phyloP scores from a whole-genome alignment of 2,329 filamentous ascomycete genomes.

The Talaromyces islandicus region DNA sequence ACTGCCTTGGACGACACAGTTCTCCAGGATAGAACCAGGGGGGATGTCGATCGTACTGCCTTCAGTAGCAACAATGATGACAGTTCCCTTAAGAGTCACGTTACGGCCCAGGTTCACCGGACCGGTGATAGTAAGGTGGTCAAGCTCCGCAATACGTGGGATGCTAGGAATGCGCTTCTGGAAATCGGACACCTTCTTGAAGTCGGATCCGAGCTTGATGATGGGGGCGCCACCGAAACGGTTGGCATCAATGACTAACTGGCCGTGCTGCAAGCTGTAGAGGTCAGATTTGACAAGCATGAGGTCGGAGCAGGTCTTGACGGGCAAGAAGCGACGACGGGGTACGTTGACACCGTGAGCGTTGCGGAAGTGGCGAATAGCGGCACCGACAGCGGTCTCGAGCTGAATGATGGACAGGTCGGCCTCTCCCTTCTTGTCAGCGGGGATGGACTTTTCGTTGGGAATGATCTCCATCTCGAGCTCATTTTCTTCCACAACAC shows the following conservation, averaged over 20 bases:
- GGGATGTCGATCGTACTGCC: conserved; percentile 97
- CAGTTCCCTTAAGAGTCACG: conserved; percentile 91
- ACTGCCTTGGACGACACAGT: conserved; percentile 97
- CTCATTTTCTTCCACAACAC: conserved; percentile 96
- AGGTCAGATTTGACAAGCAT: conserved; percentile 99
- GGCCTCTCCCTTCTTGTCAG: conserved; percentile 99
- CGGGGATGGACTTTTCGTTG: conserved; percentile 97
- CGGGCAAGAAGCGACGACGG: conserved; percentile 93
- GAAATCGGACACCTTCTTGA: conserved; percentile 96
- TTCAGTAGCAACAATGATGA: conserved; percentile 98
- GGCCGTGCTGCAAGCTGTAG: conserved; percentile 97
- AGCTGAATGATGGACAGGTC: conserved; percentile 97
- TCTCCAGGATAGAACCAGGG: conserved; percentile 93
- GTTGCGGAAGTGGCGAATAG: conserved; percentile 97
- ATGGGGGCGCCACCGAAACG: conserved; percentile 94
- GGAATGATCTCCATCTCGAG: conserved; percentile 99
- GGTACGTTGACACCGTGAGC: conserved; percentile 99
- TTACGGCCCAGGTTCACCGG: conserved; percentile 94
- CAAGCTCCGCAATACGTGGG: conserved; percentile 45
- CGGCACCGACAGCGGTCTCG: conserved; percentile 95
- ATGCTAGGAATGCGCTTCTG: conserved; percentile 47
- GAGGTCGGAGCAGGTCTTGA: conserved; percentile 99
- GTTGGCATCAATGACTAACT: conserved; percentile 93
- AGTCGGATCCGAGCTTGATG: conserved; percentile 98
- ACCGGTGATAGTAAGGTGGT: conserved; percentile 92